A percentile compares a stretch with the other conserved stretches of the same genome.
These are phyloP conservation scores for Tolypocladium tropicale DNA, from an alignment of 2,329 filamentous ascomycete genomes.

Conservation along the genomic window DNA sequence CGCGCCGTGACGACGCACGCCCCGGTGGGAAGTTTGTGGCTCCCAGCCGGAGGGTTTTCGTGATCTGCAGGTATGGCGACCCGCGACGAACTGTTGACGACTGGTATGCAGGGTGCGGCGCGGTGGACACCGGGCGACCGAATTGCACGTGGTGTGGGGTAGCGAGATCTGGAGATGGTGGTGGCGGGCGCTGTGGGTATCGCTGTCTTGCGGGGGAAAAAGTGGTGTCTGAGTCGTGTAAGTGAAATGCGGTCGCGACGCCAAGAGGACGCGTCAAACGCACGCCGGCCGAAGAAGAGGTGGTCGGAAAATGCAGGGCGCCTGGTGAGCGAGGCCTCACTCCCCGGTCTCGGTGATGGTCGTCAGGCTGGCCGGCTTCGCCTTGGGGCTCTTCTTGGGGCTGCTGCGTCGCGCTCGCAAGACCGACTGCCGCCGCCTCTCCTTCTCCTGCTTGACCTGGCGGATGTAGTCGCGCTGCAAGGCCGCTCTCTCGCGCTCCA, in stretches of 20 bases:
- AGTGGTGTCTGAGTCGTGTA: conserved; percentile 1
- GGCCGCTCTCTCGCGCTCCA: conserved; percentile 39
- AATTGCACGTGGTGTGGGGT: background rate
- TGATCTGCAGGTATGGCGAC: background rate
- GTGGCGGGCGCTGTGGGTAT: background rate
- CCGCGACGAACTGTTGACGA: background rate
- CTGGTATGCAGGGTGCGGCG: background rate
- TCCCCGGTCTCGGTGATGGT: conserved; percentile 39
- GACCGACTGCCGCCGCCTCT: conserved; percentile 34
- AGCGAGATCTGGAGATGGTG: background rate
- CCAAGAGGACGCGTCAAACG: background rate
- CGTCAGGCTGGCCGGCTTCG: conserved; percentile 38
- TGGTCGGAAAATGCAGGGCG: background rate
- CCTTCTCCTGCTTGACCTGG: conserved; percentile 43
- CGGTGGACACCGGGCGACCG: background rate
- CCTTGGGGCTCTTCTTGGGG: conserved; percentile 40
- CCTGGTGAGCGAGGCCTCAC: background rate
- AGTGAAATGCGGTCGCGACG: background rate
- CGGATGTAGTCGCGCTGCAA: conserved; percentile 43
- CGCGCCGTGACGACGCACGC: background rate
- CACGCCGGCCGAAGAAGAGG: background rate
- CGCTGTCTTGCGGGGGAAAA: background rate
- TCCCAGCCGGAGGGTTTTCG: background rate
- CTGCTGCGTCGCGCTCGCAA: conserved; percentile 21
- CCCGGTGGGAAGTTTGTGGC: background rate